These are phyloP conservation scores for Didymella sp. DNA, from an alignment of 2,329 filamentous ascomycete species.

Conservation along the genomic window DNA sequence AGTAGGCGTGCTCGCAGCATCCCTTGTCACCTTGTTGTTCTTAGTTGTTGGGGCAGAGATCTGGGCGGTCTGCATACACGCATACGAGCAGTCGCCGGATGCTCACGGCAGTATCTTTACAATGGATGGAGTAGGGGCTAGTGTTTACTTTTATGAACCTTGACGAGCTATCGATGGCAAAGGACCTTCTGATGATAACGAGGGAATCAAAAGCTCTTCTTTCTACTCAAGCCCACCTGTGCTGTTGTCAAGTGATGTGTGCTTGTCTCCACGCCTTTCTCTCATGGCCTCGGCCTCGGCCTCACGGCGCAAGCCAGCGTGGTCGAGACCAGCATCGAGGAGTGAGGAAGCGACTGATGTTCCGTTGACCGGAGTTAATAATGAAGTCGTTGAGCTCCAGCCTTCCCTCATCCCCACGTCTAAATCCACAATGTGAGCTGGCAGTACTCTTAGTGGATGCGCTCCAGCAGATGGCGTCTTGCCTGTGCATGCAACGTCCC, in stretches of 20 bases:
- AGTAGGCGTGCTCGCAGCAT: conserved; percentile 30
- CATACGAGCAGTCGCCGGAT: conserved; percentile 17
- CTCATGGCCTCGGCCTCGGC: not conserved
- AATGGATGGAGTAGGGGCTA: conserved; percentile 26
- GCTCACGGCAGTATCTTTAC: conserved; percentile 11
- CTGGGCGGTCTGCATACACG: conserved; percentile 12
- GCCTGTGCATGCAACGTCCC: conserved; percentile 3
- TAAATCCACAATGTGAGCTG: conserved; percentile 5
- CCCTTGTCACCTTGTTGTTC: conserved; percentile 34
- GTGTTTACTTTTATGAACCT: conserved; percentile 34
- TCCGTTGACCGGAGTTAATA: not conserved
- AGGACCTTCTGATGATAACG: conserved; percentile 44
- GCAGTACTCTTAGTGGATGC: conserved; percentile 10
- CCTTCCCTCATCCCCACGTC: not conserved
- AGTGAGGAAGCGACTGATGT: not conserved
- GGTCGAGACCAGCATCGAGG: not conserved
- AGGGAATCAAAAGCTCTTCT: conserved; percentile 51
- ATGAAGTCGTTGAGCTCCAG: not conserved
- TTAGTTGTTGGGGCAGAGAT: conserved; percentile 28
- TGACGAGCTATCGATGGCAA: conserved; percentile 31
- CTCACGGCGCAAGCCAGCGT: not conserved
- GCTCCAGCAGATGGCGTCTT: not conserved
- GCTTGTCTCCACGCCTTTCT: not conserved
- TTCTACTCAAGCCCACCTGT: conserved; percentile 22
- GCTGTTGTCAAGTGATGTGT: not conserved